A percentile compares a stretch with the other conserved stretches of the same genome.
phyloP scores from a whole-genome alignment of 805 yeast genomes.

The Candida ovalis region DNA sequence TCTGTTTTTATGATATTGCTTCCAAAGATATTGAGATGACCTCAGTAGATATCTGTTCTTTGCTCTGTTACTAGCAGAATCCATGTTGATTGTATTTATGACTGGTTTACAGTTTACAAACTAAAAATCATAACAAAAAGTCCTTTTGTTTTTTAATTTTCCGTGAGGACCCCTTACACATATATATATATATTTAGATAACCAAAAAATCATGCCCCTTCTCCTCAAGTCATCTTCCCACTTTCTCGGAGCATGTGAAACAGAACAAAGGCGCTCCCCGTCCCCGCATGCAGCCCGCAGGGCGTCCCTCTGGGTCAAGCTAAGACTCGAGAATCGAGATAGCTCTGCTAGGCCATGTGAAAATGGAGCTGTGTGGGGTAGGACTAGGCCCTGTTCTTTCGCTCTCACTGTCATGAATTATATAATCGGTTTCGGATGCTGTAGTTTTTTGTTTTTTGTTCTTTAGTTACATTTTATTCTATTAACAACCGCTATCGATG shows the following conservation, averaged over 20 bases:
- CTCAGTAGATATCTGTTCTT: slow-evolving; percentile 11
- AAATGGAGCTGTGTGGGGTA: not conserved
- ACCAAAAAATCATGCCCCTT: not conserved
- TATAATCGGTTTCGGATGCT: too few relatives aligned
- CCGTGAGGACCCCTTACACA: too few relatives aligned
- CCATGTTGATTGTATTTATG: not conserved
- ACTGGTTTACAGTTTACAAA: not conserved
- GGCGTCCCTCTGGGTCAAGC: not conserved
- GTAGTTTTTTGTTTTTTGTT: too few relatives aligned
- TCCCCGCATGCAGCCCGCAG: not conserved
- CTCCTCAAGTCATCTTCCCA: not conserved
- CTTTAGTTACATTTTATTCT: too few relatives aligned
- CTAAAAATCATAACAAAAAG: too few relatives aligned
- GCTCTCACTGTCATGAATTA: too few relatives aligned
- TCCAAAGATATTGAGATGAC: slow-evolving; percentile 10
- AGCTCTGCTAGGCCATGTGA: too few relatives aligned
- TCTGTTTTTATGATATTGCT: slow-evolving; percentile 22
- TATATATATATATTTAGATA: not conserved
- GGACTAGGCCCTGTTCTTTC: too few relatives aligned
- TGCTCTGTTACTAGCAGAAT: not conserved
- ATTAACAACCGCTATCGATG: too few relatives aligned
- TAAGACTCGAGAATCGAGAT: too few relatives aligned
- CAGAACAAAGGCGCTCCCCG: too few relatives aligned
- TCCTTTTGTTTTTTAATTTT: too few relatives aligned
- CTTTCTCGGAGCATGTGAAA: not conserved